Evolutionary conservation across 2,329 filamentous ascomycete species (phyloP).

Genomic region (Colletotrichum ledebouriae): DNA sequence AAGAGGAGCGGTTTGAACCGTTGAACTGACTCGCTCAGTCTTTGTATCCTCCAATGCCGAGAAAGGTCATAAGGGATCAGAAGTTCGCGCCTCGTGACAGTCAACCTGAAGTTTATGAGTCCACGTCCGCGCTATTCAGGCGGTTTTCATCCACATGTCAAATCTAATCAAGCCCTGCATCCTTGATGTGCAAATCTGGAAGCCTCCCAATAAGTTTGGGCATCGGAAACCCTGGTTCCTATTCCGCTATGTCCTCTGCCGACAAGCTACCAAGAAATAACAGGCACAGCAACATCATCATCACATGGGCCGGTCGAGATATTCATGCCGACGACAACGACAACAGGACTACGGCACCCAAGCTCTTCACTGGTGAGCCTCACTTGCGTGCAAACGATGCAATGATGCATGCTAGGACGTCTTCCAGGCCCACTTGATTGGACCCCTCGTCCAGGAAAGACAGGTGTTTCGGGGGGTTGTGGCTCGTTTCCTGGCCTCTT

Average conservation of each 20-base stretch:
- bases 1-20: neutral
- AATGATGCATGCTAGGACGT: conserved; percentile 38
- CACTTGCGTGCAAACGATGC: conserved; percentile 40
- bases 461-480: conserved; percentile 29
- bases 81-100: neutral
- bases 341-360: neutral
- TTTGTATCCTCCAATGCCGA: no score
- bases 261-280: neutral
- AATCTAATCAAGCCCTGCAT: neutral
- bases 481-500: conserved; percentile 15
- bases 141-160: neutral
- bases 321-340: conserved; percentile 2
- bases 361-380: conserved; percentile 21
- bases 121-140: no score
- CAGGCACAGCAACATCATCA: conserved; percentile 8
- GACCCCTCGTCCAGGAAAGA: conserved; percentile 25
- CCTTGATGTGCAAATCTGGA: no score
- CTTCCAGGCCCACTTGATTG: conserved; percentile 33
- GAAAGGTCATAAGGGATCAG: no score
- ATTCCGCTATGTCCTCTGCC: neutral
- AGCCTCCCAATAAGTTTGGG: no score
- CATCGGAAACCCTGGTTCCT: no score
- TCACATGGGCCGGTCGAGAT: conserved; percentile 28
- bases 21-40: neutral
- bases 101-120: no score